phyloP scores from a whole-genome alignment of 2,329 filamentous ascomycete genomes.

The Penicillium brasilianum region DNA sequence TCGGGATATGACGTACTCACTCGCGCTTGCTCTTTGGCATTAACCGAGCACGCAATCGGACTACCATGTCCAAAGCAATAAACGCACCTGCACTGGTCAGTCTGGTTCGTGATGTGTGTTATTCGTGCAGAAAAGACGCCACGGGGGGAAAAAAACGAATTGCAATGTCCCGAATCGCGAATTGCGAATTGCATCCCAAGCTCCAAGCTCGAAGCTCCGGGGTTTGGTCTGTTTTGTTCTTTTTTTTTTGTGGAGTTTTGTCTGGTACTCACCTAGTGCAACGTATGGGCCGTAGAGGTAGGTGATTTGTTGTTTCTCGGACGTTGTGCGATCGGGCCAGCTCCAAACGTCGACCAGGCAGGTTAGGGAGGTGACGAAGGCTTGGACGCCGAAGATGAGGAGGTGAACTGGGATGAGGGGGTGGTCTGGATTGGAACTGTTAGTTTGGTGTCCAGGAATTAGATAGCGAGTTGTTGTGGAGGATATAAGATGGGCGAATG shows the following conservation, averaged over 20 bases:
- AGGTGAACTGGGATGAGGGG: constrained; percentile 64
- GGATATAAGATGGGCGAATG: not conserved
- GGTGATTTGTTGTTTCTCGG: constrained; percentile 56
- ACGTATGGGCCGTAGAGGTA: constrained; percentile 64
- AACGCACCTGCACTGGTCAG: constrained; percentile 38
- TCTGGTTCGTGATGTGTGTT: not conserved
- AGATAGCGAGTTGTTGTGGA: too few relatives aligned
- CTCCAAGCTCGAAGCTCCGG: not conserved
- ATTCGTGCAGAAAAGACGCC: constrained; percentile 3
- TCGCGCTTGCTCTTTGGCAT: constrained; percentile 38
- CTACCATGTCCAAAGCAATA: constrained; percentile 47
- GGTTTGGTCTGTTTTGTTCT: not conserved
- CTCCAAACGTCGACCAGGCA: constrained; percentile 66
- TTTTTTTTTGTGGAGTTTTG: not conserved
- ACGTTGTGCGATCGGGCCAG: constrained; percentile 56
- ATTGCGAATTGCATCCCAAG: not conserved
- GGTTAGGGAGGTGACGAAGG: constrained; percentile 65
- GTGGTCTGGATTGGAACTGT: constrained; percentile 51
- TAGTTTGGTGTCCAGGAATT: not conserved
- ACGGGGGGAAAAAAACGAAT: not conserved
- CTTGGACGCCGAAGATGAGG: constrained; percentile 64
- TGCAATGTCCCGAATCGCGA: not conserved
- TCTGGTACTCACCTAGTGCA: constrained; percentile 55
- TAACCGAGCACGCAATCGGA: constrained; percentile 37
- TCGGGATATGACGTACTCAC: constrained; percentile 13